Conservation (phyloP, 352 stramenopile genomes). For the Globisporangium iwayamae region DNA sequence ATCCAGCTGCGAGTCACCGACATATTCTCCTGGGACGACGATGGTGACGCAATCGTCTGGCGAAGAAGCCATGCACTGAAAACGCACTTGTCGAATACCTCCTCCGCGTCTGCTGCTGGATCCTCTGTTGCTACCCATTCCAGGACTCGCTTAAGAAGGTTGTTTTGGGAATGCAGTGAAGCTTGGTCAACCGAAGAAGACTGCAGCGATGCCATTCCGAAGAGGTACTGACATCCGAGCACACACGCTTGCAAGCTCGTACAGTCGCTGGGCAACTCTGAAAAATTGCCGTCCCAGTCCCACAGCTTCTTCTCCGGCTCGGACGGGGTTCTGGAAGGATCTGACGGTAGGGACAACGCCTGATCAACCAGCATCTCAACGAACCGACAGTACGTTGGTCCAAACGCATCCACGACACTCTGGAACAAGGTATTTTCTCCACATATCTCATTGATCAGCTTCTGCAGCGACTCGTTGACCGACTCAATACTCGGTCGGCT, state of each 20-base stretch:
- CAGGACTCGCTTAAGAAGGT: constrained; percentile 7
- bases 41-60: constrained; percentile 1
- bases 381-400: constrained; percentile 28
- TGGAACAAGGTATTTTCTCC: constrained; percentile 33
- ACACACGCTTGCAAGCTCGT: constrained; percentile 14
- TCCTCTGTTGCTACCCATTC: constrained; percentile 6
- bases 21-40: not conserved
- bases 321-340: not conserved
- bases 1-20: constrained; percentile 39
- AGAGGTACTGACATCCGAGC: constrained; percentile 34
- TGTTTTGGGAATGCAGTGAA: not conserved
- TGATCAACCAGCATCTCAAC: constrained; percentile 18
- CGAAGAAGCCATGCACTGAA: constrained; percentile 34
- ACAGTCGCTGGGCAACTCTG: not conserved
- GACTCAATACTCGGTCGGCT: not conserved
- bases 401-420: constrained; percentile 34
- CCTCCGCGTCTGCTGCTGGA: constrained; percentile 13
- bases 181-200: not conserved
- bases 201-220: constrained; percentile 30
- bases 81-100: constrained; percentile 18
- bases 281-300: not conserved
- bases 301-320: not conserved
- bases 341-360: not conserved
- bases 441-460: constrained; percentile 19
- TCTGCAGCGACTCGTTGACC: constrained; percentile 11